Base-by-base conservation (phyloP, 2,329 filamentous ascomycete genomes). In the Penicillium crustosum region DNA sequence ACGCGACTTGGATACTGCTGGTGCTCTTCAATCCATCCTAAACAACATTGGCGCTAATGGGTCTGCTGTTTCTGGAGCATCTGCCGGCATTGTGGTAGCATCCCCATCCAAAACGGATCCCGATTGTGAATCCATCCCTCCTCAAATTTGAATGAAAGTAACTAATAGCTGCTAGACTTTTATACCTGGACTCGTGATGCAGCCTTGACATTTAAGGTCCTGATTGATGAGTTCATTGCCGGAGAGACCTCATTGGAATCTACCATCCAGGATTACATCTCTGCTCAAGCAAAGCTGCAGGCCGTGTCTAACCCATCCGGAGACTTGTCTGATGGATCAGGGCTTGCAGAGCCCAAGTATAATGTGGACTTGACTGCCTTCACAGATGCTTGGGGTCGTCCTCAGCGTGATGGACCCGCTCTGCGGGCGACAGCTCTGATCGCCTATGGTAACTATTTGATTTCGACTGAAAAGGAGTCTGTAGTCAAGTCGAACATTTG, bases 171-270 rank as follows among this genome's bases (percentile, higher is more conserved):
- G 7, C 7, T 17, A 50, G 48, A 50, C 25, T 50, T 39, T 21
- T 50, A 50, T 17, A 50, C 48, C 25, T 50, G 48, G 48, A 50
- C 48, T 31, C 48, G 48, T 50, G 48, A 50, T 38, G 17, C 35
- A 5, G 48, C 35, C 5, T 29, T 50, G 12, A 39, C 23, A 39
- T 41, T 41, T 7, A 50, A 50, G 25, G 35, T 39, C 6, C 17
- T 50, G 48, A 23, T 50, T 21, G 48, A 50, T 29, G 35, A 39
- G 5, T 41, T 50, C n/a, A 8, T 38, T 17, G 23, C 33, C 6
- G 48, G 48, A 21, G 48, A 50, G 2, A 12, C 2, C 23, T 50
- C 35, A 12, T 25, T 50, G 23, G 25, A 50, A 49, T 36, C 45
- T 21, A 50, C 23, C 13, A 50, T 50, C 23, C 21, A 39, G 13